Evolutionary conservation across 2,329 filamentous ascomycete genomes (phyloP), one percentile per base, ranked within the genome.

Genomic region (Tolypocladium amazonense): DNA sequence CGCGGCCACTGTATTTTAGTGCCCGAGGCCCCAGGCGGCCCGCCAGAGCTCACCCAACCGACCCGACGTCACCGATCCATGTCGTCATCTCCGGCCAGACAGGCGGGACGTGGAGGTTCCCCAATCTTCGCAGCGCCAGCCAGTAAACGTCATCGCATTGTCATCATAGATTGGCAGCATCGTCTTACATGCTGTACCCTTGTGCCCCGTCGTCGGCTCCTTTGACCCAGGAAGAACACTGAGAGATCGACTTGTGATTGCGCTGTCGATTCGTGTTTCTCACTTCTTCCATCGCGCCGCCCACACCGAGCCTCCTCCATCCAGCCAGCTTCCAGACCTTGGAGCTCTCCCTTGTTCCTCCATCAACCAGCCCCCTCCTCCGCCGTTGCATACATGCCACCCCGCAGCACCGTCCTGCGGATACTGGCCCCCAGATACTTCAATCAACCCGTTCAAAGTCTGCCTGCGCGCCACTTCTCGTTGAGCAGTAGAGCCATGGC

Each of bases 401-500:
- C 50, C 23, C 50, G 30, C 20, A 35, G 27, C 47, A 20, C 15
- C 27, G 4, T 14, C 30, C 50, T 37, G 20, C 50, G 50, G 35
- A 4, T 23, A 4, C 50, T 54, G 12, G 50, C 20, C 20, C 30
- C 20, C 30, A 37, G 30, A 37, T 33, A 33, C 50, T 30, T 54
- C 50, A 15, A 20, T 12, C 30, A 37, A 23, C 20, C 50, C 2
- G 11, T 54, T 37, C 50, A 23, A 20, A 53, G 20, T 18, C 50
- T n/a, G 2, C 50, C 50, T 1, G 14, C 57, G 12, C 61, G 58
- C 35, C 20, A 33, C 6, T 70, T 72, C 58, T 68, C 69, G 18
- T 66, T 69, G 4, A 66, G 68, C 56, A 39, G 60, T 7, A 66
- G 62, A 68, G 70, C 71, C 65, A 85, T 85, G 81, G 75, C 72